Percentiles rank a stretch among this genome's conserved stretches.
Conservation (phyloP, 2,329 filamentous ascomycete species). For the Catunica adiposa region DNA sequence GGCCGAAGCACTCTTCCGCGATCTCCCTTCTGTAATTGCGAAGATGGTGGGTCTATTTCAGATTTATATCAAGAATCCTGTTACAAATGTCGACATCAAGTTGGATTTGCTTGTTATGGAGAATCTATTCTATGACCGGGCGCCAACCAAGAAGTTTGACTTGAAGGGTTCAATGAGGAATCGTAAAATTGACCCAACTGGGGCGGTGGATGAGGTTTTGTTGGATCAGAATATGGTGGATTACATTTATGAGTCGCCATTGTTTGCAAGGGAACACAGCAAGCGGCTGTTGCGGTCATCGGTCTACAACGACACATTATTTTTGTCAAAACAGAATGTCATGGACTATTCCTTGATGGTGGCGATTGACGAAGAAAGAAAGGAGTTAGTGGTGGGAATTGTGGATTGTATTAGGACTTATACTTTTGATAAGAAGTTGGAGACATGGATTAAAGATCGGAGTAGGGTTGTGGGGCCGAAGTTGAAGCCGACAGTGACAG, state of each 20-base stretch:
- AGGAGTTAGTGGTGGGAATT: conserved; percentile 90
- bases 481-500: conserved; percentile 85
- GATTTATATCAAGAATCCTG: conserved; percentile 87
- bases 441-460: conserved; percentile 97
- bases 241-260: conserved; percentile 91
- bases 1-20: conserved; percentile 88
- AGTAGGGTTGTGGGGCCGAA: conserved; percentile 62
- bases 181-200: conserved; percentile 88
- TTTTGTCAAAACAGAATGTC: conserved; percentile 84
- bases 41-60: conserved; percentile 99
- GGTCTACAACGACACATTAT: conserved; percentile 95
- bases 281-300: conserved; percentile 83
- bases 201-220: conserved; percentile 88
- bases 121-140: conserved; percentile 91
- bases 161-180: conserved; percentile 98
- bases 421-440: conserved; percentile 99
- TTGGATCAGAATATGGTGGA: conserved; percentile 98
- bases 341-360: conserved; percentile 99
- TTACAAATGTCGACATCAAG: conserved; percentile 82
- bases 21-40: conserved; percentile 86
- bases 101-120: conserved; percentile 92
- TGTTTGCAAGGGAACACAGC: conserved; percentile 89
- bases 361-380: conserved; percentile 76
- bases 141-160: conserved; percentile 79
- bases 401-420: conserved; percentile 98